Base-by-base conservation (phyloP, 495 filamentous ascomycete genomes). In the Neurospora intermedia region DNA sequence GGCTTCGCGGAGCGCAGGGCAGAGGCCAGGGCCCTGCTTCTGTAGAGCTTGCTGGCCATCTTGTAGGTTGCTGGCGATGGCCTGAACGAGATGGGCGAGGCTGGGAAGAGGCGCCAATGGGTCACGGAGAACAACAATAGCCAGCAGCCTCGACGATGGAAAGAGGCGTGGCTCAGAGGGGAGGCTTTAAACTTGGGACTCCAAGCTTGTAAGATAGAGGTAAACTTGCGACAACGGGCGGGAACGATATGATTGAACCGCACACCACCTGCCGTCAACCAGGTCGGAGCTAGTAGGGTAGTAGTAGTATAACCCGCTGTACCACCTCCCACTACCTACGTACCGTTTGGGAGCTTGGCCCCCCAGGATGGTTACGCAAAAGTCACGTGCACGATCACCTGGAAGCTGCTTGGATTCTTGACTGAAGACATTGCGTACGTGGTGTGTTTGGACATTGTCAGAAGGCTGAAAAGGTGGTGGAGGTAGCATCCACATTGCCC, bases 41-140 rank as follows among this genome's bases (percentile, higher is more conserved):
- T 83, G 78, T 88, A 87, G 82, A 90, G 80, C 84, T 88, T 89
- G 87, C 89, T 89, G 82, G 90, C 83, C 84, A 91, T 91, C 81
- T 80, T 81, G 84, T 72, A 41, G 80, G 82, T 81, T 83, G 69
- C 70, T 75, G 81, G 75, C 71, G 75, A 71, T 35, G 74, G 75
- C 76, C 83, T 84, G 83, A 77, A 81, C 71, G 75, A 74, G 74
- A 78, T 66, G 15, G 27, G 27, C 35, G 54, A 38, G 48, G 48
- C 48, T 15, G 20, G 0, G 23, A 59, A 27, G 23, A 62, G 54
- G 54, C 15, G 54, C 54, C 27, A 66, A 66, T 66, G 54, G 54
- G 35, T 66, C 54, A 66, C 54, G 54, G 15, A 66, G 15, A 66
- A 66, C 54, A 66, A 66, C 54, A 66, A 38, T 27, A 38, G 27